phyloP scores from a whole-genome alignment of 1,284 basidiomycete species.

The Apiotrichum domesticum region DNA sequence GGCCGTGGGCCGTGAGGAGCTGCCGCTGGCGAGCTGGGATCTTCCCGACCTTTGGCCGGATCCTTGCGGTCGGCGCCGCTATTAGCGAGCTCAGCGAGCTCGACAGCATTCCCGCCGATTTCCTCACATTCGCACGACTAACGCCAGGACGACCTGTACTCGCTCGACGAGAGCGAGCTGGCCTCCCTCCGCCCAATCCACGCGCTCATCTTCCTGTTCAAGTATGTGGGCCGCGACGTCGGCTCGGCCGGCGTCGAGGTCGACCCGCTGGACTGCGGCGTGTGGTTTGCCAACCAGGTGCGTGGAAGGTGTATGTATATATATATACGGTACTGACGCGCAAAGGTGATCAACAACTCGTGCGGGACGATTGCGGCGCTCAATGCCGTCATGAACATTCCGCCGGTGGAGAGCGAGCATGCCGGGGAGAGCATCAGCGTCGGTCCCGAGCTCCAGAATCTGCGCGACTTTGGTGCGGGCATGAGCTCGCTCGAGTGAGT shows the following conservation, averaged over 20 bases:
- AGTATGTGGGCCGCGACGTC: constrained; percentile 65
- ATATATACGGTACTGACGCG: background rate
- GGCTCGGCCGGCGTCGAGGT: constrained; percentile 46
- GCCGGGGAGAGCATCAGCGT: constrained; percentile 5
- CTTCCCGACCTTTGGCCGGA: too few relatives aligned
- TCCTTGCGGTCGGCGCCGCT: too few relatives aligned
- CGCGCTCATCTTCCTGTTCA: constrained; percentile 88
- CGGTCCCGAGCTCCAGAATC: constrained; percentile 60
- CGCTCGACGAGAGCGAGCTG: constrained; percentile 68
- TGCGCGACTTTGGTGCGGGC: constrained; percentile 69
- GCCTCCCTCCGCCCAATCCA: constrained; percentile 69
- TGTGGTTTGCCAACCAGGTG: constrained; percentile 80
- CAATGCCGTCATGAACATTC: constrained; percentile 84
- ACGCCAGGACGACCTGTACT: constrained; percentile 69
- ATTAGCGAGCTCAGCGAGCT: too few relatives aligned
- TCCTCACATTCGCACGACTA: background rate
- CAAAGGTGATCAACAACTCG: constrained; percentile 79
- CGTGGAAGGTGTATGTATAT: constrained; percentile 4
- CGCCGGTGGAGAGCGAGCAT: background rate
- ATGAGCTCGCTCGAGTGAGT: constrained; percentile 66
- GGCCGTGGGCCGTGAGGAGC: background rate
- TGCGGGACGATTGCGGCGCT: constrained; percentile 87
- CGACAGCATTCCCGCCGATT: too few relatives aligned
- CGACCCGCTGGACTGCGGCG: constrained; percentile 64
- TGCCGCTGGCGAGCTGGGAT: too few relatives aligned